Evolutionary conservation across 2,329 filamentous ascomycete genomes (phyloP), one percentile per base, ranked within the genome.

Genomic region (Canariomyces notabilis): DNA sequence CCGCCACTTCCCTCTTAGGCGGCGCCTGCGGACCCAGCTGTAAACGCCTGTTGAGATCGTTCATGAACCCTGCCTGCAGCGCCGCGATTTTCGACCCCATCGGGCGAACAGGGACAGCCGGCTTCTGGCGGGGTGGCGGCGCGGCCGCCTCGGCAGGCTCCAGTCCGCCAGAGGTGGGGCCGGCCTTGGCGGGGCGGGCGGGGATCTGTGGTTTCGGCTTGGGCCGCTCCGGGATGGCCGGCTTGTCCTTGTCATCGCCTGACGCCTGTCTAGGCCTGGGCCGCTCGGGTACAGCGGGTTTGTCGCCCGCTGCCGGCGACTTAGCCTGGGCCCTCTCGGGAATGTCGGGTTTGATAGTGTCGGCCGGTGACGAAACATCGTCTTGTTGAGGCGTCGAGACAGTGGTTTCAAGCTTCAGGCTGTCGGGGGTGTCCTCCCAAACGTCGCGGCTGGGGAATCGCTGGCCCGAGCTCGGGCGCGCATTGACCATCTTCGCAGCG

Each of bases 371-470:
- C 21, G 62, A 64, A 19, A 65, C 67, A 51, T 76, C 73, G 18
- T 71, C 69, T 2, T 76, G 72, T 21, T 74, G 70, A 45, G 69
- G 77, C 19, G 64, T 73, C 34, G 66, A 73, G 40, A 94, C 82
- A 0, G 85, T 90, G 0, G 90, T 86, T 59, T 89, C 82, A 16
- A 94, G 76, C 53, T 85, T 77, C 47, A 87, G 77, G 59, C 87
- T 91, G 58, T 95, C 89, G 1, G 91, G 91, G 0, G 80, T 83
- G 64, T 97, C 91, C 68, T 97, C 91, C 91, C 91, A 96, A 34
- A 96, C 82, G 66, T 97, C 91, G 44, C 82, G 82, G 63, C 90
- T 95, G 0, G 91, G 91, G 64, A 97, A 97, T 11, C 89, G 81
- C 42, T 83, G 82, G 48, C 80, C 73, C 56, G 18, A 83, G 72